A percentile compares a stretch with the other conserved stretches of the same genome.
Conservation (phyloP, 108 stramenopile species). For the Epithemia pelagica region DNA sequence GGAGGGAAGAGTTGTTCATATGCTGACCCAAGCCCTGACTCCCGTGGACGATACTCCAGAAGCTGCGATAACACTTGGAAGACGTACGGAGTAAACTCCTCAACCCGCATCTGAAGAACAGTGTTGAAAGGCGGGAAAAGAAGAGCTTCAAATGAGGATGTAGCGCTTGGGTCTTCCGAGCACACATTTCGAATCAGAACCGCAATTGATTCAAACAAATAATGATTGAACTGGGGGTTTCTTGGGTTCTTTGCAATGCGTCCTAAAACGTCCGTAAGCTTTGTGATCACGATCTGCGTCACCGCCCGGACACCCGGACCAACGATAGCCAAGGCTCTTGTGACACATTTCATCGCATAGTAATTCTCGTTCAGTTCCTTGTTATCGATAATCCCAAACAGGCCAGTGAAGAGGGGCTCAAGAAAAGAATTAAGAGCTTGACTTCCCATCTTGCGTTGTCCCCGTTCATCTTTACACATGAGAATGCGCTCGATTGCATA, state of each 20-base stretch:
- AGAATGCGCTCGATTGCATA: constrained; percentile 86
- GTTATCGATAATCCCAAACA: constrained; percentile 87
- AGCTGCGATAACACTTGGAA: constrained; percentile 97
- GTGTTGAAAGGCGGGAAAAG: constrained; percentile 91
- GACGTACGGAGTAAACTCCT: constrained; percentile 96
- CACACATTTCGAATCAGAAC: constrained; percentile 80
- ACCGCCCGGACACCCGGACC: constrained; percentile 81
- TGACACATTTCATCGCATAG: constrained; percentile 96
- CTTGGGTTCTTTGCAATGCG: constrained; percentile 91
- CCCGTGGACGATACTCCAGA: constrained; percentile 72
- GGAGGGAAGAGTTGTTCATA: constrained; percentile 82
- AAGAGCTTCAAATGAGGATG: constrained; percentile 70
- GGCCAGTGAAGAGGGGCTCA: constrained; percentile 71
- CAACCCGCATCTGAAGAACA: constrained; percentile 88
- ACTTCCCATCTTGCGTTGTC: constrained; percentile 51
- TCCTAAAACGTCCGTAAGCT: constrained; percentile 73
- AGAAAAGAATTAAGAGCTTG: constrained; percentile 71
- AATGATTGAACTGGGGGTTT: constrained; percentile 97
- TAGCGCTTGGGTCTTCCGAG: constrained; percentile 52
- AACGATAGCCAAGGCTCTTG: constrained; percentile 76
- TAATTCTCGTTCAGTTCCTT: constrained; percentile 86
- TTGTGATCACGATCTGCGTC: constrained; percentile 74
- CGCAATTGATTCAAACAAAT: constrained; percentile 94
- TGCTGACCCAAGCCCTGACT: constrained; percentile 62
- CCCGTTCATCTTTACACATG: constrained; percentile 48